A percentile compares a stretch with the other conserved stretches of the same genome.
These are phyloP conservation scores for Terfezia boudieri DNA, from an alignment of 495 filamentous ascomycete genomes.

Conservation along the genomic window DNA sequence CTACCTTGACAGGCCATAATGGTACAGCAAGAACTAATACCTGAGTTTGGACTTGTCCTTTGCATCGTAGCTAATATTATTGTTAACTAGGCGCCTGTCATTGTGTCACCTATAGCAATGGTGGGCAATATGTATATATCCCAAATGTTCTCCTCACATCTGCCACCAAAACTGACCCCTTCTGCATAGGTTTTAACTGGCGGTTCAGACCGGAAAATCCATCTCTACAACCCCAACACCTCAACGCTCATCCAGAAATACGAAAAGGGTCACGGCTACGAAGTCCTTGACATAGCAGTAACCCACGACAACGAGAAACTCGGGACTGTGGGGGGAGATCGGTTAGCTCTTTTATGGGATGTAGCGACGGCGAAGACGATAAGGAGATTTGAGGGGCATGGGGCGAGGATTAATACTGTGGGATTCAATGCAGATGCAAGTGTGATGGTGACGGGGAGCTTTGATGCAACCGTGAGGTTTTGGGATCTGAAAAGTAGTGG, in stretches of 20 bases:
- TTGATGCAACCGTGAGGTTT: conserved; percentile 61
- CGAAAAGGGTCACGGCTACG: conserved; percentile 45
- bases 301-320: conserved; percentile 60
- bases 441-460: conserved; percentile 52
- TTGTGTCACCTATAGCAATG: conserved; percentile 46
- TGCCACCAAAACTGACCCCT: neutral
- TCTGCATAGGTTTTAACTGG: neutral
- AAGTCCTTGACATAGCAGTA: conserved; percentile 60
- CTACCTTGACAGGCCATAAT: conserved; percentile 10
- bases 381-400: conserved; percentile 53
- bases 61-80: too few species aligned
- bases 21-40: conserved; percentile 1
- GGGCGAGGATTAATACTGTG: conserved; percentile 49
- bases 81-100: conserved; percentile 42
- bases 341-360: conserved; percentile 83
- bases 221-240: conserved; percentile 4
- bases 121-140: conserved; percentile 36
- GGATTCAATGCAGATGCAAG: conserved; percentile 45
- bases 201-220: conserved; percentile 1
- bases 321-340: conserved; percentile 65
- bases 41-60: too few species aligned
- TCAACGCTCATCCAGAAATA: neutral
- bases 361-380: conserved; percentile 53
- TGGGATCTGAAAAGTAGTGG: conserved; percentile 53
- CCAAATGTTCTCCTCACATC: neutral